Base-by-base conservation (phyloP, 805 yeast species). In the Metschnikowia continentalis region DNA sequence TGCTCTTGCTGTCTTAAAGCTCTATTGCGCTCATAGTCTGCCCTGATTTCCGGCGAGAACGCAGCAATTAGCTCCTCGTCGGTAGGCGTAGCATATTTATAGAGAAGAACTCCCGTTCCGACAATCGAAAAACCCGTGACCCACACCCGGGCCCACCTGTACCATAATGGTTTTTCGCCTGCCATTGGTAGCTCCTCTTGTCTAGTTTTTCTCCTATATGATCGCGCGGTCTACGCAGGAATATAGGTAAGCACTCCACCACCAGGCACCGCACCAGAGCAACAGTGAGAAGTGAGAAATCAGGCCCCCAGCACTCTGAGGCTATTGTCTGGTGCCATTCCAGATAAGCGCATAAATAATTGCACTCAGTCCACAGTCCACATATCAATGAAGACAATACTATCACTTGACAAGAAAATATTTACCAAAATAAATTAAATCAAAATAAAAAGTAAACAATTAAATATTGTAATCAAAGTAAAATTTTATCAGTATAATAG, bases 1-100 rank as follows among this genome's bases (percentile, higher is more conserved):
- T 87, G 92, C 64, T 88, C 95, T 51, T 75, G 72, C 58, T 78
- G 78, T 63, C 92, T 78, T 26, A 86, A 65, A 7, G 72, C 82
- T 56, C 73, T 77, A 60, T 86, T 84, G 48, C 75, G 71, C 58
- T 85, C 90, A 65, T 88, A 89, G 53, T 87, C 85, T 19, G 82
- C 83, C 55, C 89, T 76, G 41, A 90, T 72, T 63, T 91, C 96
- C 1, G 98, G 97, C 6, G 96, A 86, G 56, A 90, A 76, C 46
- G 77, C 68, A 0, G 83, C 81, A 38, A 90, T 77, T 43, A 91
- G 67, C 62, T 91, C 80, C 59, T 90, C 96, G 57, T 88, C 96
- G 1, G 91, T 80, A 2, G 98, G 98, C 0, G 90, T 84, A 0
- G 91, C 82, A 66, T 81, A 87, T 55, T 83, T 86, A 70, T 70